Evolutionary conservation across 2,329 filamentous ascomycete genomes (phyloP).

Genomic region (Colletotrichum sp.): DNA sequence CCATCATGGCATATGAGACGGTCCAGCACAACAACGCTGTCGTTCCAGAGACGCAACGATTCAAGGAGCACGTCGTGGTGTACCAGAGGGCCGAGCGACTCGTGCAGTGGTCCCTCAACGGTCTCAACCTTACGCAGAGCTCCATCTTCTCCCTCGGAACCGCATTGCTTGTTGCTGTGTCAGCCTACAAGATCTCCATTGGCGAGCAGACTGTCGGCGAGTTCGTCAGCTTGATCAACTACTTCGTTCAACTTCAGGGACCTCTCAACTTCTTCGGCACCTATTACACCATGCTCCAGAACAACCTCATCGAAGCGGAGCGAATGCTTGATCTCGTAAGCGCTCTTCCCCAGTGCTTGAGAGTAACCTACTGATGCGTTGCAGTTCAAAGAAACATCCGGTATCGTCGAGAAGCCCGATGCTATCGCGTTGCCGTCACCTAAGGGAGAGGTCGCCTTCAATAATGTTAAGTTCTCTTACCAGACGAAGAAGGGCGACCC

Average conservation of each 20-base stretch:
- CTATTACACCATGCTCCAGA: slow-evolving; percentile 51
- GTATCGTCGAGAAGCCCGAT: slow-evolving; percentile 45
- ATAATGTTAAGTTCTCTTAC: slow-evolving; percentile 49
- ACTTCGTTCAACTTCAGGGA: slow-evolving; percentile 65
- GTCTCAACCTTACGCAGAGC: slow-evolving; percentile 67
- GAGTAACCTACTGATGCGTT: slow-evolving; percentile 17
- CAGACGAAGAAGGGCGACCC: slow-evolving; percentile 39
- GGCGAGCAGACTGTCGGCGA: slow-evolving; percentile 58
- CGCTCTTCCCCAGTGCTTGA: rapidly evolving
- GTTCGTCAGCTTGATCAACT: slow-evolving; percentile 62
- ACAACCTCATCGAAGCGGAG: slow-evolving; percentile 51
- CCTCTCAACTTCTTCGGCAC: slow-evolving; percentile 67
- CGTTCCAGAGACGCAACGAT: slow-evolving; percentile 61
- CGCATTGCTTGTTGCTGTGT: slow-evolving; percentile 64
- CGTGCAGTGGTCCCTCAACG: slow-evolving; percentile 60
- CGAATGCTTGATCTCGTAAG: slow-evolving; percentile 48
- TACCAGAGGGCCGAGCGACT: slow-evolving; percentile 64
- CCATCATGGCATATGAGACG: slow-evolving; percentile 57
- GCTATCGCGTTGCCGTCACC: slow-evolving; percentile 35
- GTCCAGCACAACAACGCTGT: slow-evolving; percentile 71
- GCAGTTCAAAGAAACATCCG: slow-evolving; percentile 48
- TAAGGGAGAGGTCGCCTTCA: slow-evolving; percentile 45
- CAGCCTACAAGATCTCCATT: slow-evolving; percentile 66
- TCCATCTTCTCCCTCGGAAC: slow-evolving; percentile 68
- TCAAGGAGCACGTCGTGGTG: slow-evolving; percentile 58